phyloP scores from a whole-genome alignment of 202 grass and related monocot genomes.

The Dendrocalamus latiflorus region DNA sequence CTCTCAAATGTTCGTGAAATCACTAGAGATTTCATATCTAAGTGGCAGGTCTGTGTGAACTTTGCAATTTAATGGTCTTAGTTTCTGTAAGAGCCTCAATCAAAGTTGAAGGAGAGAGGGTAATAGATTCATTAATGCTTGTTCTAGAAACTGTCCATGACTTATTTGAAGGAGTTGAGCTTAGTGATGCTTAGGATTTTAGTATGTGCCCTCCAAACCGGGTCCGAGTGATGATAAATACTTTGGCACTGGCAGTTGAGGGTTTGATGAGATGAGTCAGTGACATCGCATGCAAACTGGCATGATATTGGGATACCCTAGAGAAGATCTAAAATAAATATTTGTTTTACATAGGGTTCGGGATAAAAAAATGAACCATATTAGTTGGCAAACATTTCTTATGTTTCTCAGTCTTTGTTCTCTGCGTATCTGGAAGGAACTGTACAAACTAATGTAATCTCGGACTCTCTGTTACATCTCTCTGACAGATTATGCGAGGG shows the following conservation, averaged over 20 bases:
- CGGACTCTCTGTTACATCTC: conserved; percentile 5
- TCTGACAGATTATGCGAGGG: conserved; percentile 79
- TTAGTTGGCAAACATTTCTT: conserved; percentile 4
- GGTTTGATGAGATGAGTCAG: background rate
- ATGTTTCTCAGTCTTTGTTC: background rate
- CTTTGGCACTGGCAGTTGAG: background rate
- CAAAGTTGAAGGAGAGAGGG: conserved; percentile 2
- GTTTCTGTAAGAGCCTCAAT: background rate
- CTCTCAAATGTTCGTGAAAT: background rate
- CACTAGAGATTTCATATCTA: conserved; percentile 8
- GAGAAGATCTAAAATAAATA: background rate
- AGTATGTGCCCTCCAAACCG: background rate
- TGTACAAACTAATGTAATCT: conserved; percentile 6
- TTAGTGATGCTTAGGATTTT: conserved; percentile 5
- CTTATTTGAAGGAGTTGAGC: background rate
- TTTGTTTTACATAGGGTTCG: background rate
- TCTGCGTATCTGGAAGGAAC: background rate
- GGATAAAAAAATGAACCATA: background rate
- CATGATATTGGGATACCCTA: conserved; percentile 13
- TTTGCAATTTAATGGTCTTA: background rate
- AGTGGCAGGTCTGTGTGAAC: background rate
- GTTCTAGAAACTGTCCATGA: background rate
- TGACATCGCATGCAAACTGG: background rate
- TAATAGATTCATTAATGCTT: background rate
- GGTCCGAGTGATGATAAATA: background rate